Percentiles rank a stretch among this genome's conserved stretches.
Conservation (phyloP, 2,329 filamentous ascomycete species). For the Exophiala aquamarina region DNA sequence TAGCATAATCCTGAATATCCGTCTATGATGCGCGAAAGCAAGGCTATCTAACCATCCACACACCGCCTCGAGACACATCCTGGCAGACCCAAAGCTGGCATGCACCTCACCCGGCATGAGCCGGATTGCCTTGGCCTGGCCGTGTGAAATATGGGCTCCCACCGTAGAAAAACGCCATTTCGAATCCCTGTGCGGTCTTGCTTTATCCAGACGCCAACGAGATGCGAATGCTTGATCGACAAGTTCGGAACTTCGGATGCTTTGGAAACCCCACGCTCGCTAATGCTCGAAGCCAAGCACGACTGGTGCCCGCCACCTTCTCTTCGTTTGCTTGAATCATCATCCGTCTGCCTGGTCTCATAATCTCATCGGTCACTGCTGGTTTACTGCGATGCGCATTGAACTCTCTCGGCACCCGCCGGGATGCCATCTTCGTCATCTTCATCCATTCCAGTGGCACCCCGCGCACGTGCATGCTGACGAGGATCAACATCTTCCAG, state of each 20-base stretch:
- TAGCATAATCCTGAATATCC: neutral
- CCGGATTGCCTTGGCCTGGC: too few relatives aligned
- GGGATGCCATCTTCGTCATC: conserved; percentile 61
- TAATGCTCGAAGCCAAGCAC: conserved; percentile 11
- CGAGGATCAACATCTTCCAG: conserved; percentile 80
- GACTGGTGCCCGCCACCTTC: conserved; percentile 3
- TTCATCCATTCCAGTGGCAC: conserved; percentile 64
- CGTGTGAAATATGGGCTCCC: too few relatives aligned
- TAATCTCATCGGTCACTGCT: too few relatives aligned
- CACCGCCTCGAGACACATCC: neutral
- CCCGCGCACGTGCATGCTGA: conserved; percentile 65
- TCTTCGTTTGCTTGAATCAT: conserved; percentile 5
- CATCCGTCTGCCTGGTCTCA: neutral
- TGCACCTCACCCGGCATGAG: too few relatives aligned
- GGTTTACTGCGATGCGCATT: conserved; percentile 53
- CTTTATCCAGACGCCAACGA: too few relatives aligned
- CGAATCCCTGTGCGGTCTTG: too few relatives aligned
- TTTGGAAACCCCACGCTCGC: conserved; percentile 10
- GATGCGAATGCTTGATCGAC: too few relatives aligned
- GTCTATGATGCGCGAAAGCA: conserved; percentile 13
- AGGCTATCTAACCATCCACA: conserved; percentile 9
- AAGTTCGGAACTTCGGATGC: conserved; percentile 8
- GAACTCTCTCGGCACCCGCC: conserved; percentile 50
- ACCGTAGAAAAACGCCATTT: too few relatives aligned
- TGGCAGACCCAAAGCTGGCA: neutral